These are phyloP conservation scores for Aspergillus coremiiformis DNA, from an alignment of 495 filamentous ascomycete species.

Conservation along the genomic window DNA sequence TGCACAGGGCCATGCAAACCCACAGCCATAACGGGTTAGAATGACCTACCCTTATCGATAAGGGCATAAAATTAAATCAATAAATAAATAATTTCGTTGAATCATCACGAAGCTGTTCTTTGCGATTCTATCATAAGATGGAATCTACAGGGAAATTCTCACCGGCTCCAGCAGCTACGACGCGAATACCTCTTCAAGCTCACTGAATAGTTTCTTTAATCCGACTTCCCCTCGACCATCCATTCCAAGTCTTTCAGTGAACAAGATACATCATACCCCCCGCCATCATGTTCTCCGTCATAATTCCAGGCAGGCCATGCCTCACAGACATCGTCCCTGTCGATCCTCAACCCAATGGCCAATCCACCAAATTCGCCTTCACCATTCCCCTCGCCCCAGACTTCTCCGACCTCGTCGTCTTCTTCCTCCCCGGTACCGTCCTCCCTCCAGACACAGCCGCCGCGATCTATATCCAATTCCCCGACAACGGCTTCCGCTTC, in stretches of 20 bases:
- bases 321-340: slow-evolving; percentile 54
- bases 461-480: slow-evolving; percentile 76
- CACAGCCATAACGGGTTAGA: neutral
- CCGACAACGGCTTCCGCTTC: slow-evolving; percentile 59
- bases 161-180: neutral
- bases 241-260: too few relatives aligned
- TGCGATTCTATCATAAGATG: slow-evolving; percentile 20
- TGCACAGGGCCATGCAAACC: neutral
- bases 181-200: neutral
- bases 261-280: too few relatives aligned
- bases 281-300: slow-evolving; percentile 49
- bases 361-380: slow-evolving; percentile 62
- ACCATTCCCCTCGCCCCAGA: slow-evolving; percentile 46
- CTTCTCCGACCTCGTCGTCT: slow-evolving; percentile 79
- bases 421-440: slow-evolving; percentile 71
- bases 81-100: too few relatives aligned
- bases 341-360: slow-evolving; percentile 37
- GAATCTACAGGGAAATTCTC: slow-evolving; percentile 14
- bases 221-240: too few relatives aligned
- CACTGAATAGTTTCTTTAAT: neutral
- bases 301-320: slow-evolving; percentile 50
- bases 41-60: slow-evolving; percentile 22
- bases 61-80: too few relatives aligned
- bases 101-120: slow-evolving; percentile 21
- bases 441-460: slow-evolving; percentile 74